Evolutionary conservation across 257 asterid genomes (phyloP).

Genomic region (Petrea volubilis): DNA sequence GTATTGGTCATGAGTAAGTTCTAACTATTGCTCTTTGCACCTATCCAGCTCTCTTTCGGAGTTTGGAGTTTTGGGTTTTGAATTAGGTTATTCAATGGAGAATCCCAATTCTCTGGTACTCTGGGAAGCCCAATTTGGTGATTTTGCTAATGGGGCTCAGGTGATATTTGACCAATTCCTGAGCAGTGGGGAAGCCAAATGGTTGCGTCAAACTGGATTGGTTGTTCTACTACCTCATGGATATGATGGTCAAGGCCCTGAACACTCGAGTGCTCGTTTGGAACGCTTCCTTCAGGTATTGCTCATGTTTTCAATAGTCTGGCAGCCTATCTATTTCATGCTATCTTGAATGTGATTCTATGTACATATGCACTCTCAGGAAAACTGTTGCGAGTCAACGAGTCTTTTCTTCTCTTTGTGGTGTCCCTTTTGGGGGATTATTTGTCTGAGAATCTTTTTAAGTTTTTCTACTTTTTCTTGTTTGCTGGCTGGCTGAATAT

Average conservation of each 20-base stretch:
- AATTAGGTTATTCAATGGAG: slow-evolving; percentile 95
- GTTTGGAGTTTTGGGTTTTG: slow-evolving; percentile 91
- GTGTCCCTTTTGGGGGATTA: not conserved
- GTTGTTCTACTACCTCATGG: slow-evolving; percentile 72
- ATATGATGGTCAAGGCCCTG: slow-evolving; percentile 86
- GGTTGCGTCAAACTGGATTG: slow-evolving; percentile 73
- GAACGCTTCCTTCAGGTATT: slow-evolving; percentile 78
- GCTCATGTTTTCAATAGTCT: slow-evolving; percentile 14
- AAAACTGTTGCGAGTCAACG: slow-evolving; percentile 9
- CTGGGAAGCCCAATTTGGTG: slow-evolving; percentile 89
- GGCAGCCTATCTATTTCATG: slow-evolving; percentile 5
- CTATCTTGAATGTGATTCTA: slow-evolving; percentile 24
- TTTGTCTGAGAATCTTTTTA: not conserved
- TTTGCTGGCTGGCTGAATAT: slow-evolving; percentile 15
- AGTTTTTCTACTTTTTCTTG: not conserved
- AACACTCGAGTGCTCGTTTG: slow-evolving; percentile 83
- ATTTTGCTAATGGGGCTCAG: slow-evolving; percentile 78
- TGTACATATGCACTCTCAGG: not conserved
- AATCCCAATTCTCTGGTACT: slow-evolving; percentile 87
- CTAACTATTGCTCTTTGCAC: slow-evolving; percentile 11
- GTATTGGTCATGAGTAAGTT: slow-evolving; percentile 12
- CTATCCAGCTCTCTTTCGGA: slow-evolving; percentile 86
- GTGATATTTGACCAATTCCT: slow-evolving; percentile 76
- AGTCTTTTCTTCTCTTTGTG: slow-evolving; percentile 5
- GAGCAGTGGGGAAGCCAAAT: slow-evolving; percentile 80